Evolutionary conservation across 108 stramenopile species (phyloP).

Genomic region (Schizochytrium sp.): DNA sequence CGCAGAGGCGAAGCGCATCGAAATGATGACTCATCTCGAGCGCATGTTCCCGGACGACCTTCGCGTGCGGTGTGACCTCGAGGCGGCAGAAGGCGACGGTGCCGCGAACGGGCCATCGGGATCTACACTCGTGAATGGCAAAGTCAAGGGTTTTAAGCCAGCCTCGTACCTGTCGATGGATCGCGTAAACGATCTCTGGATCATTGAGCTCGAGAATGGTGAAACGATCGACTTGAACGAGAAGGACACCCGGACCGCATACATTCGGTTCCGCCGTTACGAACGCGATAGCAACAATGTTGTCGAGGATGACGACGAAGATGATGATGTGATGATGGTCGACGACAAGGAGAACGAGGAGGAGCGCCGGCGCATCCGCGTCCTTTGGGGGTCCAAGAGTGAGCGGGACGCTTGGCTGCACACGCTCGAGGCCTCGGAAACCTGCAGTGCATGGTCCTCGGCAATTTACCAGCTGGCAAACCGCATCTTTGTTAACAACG

Average conservation of each 20-base stretch:
- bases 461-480: constrained; percentile 5
- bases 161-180: not conserved
- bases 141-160: not conserved
- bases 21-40: not conserved
- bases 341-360: not conserved
- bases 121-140: not conserved
- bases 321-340: not conserved
- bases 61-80: not conserved
- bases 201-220: not conserved
- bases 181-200: not conserved
- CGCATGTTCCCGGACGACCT: not conserved
- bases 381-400: not conserved
- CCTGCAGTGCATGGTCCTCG: not conserved
- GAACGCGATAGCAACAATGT: not conserved
- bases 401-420: constrained; percentile 8
- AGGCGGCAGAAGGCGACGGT: not conserved
- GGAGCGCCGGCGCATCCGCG: not conserved
- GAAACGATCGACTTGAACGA: not conserved
- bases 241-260: not conserved
- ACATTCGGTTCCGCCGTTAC: not conserved
- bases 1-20: not conserved
- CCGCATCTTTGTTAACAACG: not conserved
- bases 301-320: not conserved
- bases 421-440: not conserved
- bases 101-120: not conserved